Percentiles rank a stretch among this genome's conserved stretches.
Evolutionary conservation across 108 stramenopile genomes (phyloP).

Genomic region (Fistulifera solaris): DNA sequence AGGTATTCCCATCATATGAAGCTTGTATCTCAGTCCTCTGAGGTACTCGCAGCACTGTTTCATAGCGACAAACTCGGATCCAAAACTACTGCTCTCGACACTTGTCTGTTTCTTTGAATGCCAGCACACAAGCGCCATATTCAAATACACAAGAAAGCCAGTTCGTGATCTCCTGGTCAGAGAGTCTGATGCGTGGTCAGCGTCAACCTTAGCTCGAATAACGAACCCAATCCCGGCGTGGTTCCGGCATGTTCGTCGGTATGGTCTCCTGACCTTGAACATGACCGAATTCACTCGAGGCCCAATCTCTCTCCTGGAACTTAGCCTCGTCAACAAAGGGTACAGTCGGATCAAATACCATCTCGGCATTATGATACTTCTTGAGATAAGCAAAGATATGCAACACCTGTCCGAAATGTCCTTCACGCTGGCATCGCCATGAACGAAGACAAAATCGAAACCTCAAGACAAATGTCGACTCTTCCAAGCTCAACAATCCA

Average conservation of each 20-base stretch:
- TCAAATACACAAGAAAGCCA: conserved; percentile 21
- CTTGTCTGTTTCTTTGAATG: conserved; percentile 28
- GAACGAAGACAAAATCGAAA: conserved; percentile 14
- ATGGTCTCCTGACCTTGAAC: conserved; percentile 14
- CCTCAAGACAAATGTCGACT: conserved; percentile 18
- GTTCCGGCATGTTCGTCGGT: conserved; percentile 17
- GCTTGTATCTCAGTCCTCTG: conserved; percentile 39
- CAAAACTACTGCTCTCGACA: conserved; percentile 16
- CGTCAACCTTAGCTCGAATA: conserved; percentile 18
- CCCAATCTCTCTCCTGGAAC: conserved; percentile 25
- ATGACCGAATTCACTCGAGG: conserved; percentile 15
- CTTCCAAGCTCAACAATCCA: conserved; percentile 27
- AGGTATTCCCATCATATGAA: conserved; percentile 42
- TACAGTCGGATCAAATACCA: conserved; percentile 39
- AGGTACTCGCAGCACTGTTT: conserved; percentile 28
- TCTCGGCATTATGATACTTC: conserved; percentile 24
- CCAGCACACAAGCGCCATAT: conserved; percentile 26
- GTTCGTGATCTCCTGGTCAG: conserved; percentile 20
- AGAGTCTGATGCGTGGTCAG: conserved; percentile 30
- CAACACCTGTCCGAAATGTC: conserved; percentile 12
- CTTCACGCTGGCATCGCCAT: conserved; percentile 16
- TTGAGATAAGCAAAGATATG: conserved; percentile 14
- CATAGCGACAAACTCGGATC: conserved; percentile 42
- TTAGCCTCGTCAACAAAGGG: conserved; percentile 12
- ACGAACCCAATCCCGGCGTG: conserved; percentile 21